Evolutionary conservation across 805 yeast genomes (phyloP).

Genomic region (Suhomyces sp.): DNA sequence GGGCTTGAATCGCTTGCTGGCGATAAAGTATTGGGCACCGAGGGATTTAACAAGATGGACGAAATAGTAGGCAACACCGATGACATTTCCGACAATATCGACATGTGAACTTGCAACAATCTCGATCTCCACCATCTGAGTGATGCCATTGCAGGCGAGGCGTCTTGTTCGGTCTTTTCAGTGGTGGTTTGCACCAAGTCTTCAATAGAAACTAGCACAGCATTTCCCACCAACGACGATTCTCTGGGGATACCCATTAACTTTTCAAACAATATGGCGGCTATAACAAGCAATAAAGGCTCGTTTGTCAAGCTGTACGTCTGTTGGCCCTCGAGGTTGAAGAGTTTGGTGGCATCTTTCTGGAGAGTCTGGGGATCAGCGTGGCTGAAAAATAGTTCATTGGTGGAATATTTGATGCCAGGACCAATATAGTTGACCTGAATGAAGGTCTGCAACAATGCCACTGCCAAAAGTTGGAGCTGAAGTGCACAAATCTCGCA

Average conservation of each 20-base stretch:
- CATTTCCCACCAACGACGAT: slow-evolving; percentile 41
- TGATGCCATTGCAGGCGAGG: slow-evolving; percentile 41
- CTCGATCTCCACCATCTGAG: slow-evolving; percentile 76
- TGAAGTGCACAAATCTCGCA: slow-evolving; percentile 15
- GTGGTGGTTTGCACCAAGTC: slow-evolving; percentile 18
- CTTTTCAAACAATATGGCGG: slow-evolving; percentile 32
- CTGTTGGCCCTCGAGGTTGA: slow-evolving; percentile 63
- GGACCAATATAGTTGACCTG: slow-evolving; percentile 89
- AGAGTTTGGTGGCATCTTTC: slow-evolving; percentile 34
- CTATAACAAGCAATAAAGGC: slow-evolving; percentile 32
- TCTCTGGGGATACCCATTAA: slow-evolving; percentile 38
- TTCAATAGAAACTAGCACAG: slow-evolving; percentile 21
- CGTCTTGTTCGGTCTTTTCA: slow-evolving; percentile 1
- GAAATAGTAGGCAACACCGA: slow-evolving; percentile 46
- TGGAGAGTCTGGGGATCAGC: slow-evolving; percentile 19
- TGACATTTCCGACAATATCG: slow-evolving; percentile 62
- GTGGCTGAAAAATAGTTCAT: slow-evolving; percentile 26
- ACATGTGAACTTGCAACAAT: slow-evolving; percentile 59
- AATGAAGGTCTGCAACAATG: slow-evolving; percentile 63
- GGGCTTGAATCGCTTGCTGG: slow-evolving; percentile 30
- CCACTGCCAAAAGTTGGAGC: slow-evolving; percentile 48
- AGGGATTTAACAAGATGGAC: slow-evolving; percentile 35
- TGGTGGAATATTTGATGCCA: slow-evolving; percentile 39
- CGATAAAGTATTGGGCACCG: slow-evolving; percentile 26
- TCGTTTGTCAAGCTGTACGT: slow-evolving; percentile 54